Conservation (phyloP, 2,329 filamentous ascomycete genomes). For the Cladophialophora chaetospira region DNA sequence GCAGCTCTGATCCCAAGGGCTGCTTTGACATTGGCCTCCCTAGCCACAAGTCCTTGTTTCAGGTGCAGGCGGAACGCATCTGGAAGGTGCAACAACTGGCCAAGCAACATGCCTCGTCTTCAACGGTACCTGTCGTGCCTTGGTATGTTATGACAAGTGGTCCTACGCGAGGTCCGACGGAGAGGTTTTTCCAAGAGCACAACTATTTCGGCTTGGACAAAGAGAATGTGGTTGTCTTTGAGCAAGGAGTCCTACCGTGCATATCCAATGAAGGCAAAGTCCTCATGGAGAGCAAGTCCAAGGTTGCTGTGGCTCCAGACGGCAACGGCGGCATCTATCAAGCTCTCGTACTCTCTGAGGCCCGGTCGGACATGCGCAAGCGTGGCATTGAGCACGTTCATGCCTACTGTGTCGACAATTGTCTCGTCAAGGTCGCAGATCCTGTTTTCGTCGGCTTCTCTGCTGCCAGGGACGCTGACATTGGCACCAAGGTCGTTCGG, state of each 20-base stretch:
- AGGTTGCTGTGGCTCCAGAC: constrained; percentile 91
- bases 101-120: constrained; percentile 64
- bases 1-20: constrained; percentile 93
- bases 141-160: constrained; percentile 99
- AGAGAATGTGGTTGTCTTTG: constrained; percentile 88
- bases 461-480: constrained; percentile 83
- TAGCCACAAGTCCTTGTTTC: constrained; percentile 91
- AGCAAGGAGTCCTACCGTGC: constrained; percentile 94
- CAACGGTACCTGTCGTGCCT: constrained; percentile 67
- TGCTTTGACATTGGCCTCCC: constrained; percentile 96
- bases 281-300: constrained; percentile 83
- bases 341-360: constrained; percentile 76
- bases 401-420: constrained; percentile 98
- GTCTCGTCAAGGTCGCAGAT: constrained; percentile 97
- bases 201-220: constrained; percentile 85
- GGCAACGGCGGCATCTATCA: constrained; percentile 97
- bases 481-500: constrained; percentile 98
- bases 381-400: constrained; percentile 94
- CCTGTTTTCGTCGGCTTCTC: constrained; percentile 94
- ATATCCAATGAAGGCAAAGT: constrained; percentile 99
- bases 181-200: constrained; percentile 87
- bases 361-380: constrained; percentile 83
- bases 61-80: constrained; percentile 95
- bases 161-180: constrained; percentile 87
- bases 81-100: constrained; percentile 81